Percentiles rank a stretch among this genome's conserved stretches.
Evolutionary conservation across 768 basidiomycete species (phyloP).

Genomic region (Cyclocybe aegerita): DNA sequence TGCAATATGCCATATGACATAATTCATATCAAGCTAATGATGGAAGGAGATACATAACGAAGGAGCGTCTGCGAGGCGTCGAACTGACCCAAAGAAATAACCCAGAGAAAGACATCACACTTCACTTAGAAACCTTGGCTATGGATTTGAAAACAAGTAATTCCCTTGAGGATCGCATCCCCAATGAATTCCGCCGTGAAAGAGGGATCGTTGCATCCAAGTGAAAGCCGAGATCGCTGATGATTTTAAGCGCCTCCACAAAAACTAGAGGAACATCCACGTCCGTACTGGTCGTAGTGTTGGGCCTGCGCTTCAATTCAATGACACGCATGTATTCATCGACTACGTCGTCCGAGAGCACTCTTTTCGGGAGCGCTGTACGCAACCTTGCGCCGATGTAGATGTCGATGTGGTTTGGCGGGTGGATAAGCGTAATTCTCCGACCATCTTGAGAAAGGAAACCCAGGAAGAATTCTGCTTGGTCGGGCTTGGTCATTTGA

Average conservation of each 20-base stretch:
- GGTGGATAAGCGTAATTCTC: slow-evolving; percentile 48
- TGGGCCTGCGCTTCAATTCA: slow-evolving; percentile 47
- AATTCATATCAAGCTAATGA: too few relatives aligned
- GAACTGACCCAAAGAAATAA: too few relatives aligned
- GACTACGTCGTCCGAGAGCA: slow-evolving; percentile 37
- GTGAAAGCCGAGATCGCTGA: slow-evolving; percentile 55
- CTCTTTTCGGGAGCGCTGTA: slow-evolving; percentile 32
- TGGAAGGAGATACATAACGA: too few relatives aligned
- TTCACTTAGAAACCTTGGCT: not conserved
- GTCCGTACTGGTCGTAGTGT: slow-evolving; percentile 31
- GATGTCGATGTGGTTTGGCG: slow-evolving; percentile 41
- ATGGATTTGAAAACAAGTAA: slow-evolving; percentile 14
- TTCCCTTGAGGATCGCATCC: slow-evolving; percentile 44
- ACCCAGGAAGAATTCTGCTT: slow-evolving; percentile 61
- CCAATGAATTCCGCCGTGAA: slow-evolving; percentile 42
- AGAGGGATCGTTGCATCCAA: slow-evolving; percentile 71
- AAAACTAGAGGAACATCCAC: slow-evolving; percentile 56
- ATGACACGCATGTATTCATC: slow-evolving; percentile 55
- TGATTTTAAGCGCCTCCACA: slow-evolving; percentile 61
- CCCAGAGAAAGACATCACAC: too few relatives aligned
- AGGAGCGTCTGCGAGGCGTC: too few relatives aligned
- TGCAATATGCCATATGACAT: too few relatives aligned
- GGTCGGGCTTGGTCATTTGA: slow-evolving; percentile 48
- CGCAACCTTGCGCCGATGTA: slow-evolving; percentile 39
- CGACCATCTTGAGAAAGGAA: slow-evolving; percentile 63